These are phyloP conservation scores for Cyanidiococcus yangmingshanensis DNA, from an alignment of 23 red algal species.

Conservation along the genomic window DNA sequence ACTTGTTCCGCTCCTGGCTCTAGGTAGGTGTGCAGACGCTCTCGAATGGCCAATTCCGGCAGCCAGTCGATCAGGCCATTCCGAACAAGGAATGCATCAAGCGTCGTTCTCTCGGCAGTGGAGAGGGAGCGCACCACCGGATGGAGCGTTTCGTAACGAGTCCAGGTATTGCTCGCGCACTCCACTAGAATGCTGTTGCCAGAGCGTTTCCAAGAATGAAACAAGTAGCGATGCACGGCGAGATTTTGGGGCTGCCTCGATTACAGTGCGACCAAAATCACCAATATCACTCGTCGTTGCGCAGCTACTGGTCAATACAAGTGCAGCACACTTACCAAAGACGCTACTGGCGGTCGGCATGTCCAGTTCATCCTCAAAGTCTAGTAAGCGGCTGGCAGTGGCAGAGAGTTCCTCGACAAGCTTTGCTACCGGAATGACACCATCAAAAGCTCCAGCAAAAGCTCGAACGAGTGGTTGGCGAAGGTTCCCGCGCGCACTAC, in stretches of 20 bases:
- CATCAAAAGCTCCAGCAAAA: neutral
- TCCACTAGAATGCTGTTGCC: neutral
- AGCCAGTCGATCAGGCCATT: neutral
- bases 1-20: neutral
- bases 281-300: neutral
- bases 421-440: neutral
- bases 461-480: neutral
- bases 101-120: neutral
- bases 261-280: neutral
- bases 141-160: neutral
- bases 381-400: neutral
- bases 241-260: neutral
- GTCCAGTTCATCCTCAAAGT: neutral
- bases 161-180: neutral
- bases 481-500: neutral
- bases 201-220: conserved; percentile 1
- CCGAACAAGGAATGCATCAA: neutral
- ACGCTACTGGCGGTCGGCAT: neutral
- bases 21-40: neutral
- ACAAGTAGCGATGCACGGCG: neutral
- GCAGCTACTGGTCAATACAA: neutral
- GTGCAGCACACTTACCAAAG: neutral
- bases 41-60: neutral
- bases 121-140: neutral
- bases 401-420: neutral